These are phyloP conservation scores for Chaetoceros muelleri DNA, from an alignment of 108 stramenopile species.

Conservation along the genomic window DNA sequence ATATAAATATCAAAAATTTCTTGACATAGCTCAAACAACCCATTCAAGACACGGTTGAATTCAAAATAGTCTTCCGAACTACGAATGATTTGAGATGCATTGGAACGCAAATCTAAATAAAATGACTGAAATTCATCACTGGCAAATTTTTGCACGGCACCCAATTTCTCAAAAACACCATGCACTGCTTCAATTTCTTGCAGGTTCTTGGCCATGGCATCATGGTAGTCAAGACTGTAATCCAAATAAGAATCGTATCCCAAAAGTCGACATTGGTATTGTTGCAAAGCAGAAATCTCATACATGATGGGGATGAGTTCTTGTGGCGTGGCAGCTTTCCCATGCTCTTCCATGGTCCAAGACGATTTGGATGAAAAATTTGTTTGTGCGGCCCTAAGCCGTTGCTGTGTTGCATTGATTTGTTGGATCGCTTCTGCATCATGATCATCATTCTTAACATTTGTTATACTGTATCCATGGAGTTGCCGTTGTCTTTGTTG, in stretches of 20 bases:
- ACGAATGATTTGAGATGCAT: neutral
- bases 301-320: constrained; percentile 3
- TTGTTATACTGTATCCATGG: neutral
- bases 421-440: neutral
- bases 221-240: neutral
- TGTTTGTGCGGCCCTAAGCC: neutral
- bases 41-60: constrained; percentile 3
- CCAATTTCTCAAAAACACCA: neutral
- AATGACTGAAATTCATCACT: neutral
- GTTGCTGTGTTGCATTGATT: neutral
- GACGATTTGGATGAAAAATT: neutral
- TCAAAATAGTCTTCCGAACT: neutral
- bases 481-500: too few species aligned
- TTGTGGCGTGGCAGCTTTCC: neutral
- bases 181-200: neutral
- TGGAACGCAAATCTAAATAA: neutral
- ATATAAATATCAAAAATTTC: constrained; percentile 7
- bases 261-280: neutral
- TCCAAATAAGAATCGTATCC: constrained; percentile 6
- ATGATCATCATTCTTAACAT: neutral
- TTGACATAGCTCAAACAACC: constrained; percentile 2
- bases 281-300: neutral
- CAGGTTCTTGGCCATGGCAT: neutral
- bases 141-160: neutral
- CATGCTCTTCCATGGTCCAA: neutral